phyloP scores from a whole-genome alignment of 805 yeast species.

The Teunomyces aglyptinius region DNA sequence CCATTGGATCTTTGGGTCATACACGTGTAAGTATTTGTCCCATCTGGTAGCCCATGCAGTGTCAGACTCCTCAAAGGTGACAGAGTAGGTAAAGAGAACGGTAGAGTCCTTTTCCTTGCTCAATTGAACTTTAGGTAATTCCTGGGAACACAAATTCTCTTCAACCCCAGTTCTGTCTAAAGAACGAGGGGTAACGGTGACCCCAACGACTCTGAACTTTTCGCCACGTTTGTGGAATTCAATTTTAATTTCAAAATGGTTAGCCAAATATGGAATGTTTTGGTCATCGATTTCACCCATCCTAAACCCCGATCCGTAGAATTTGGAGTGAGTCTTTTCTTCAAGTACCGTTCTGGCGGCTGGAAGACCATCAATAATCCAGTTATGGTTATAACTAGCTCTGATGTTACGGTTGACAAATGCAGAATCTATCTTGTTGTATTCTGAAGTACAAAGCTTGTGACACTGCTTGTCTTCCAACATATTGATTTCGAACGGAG shows the following conservation, averaged over 20 bases:
- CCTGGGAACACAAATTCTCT: slow-evolving; percentile 30
- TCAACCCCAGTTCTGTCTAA: slow-evolving; percentile 29
- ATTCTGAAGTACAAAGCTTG: slow-evolving; percentile 59
- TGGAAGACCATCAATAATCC: slow-evolving; percentile 95
- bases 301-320: slow-evolving; percentile 79
- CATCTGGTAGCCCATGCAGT: slow-evolving; percentile 98
- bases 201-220: slow-evolving; percentile 87
- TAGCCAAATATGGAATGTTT: slow-evolving; percentile 60
- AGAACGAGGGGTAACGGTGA: slow-evolving; percentile 70
- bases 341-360: slow-evolving; percentile 69
- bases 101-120: slow-evolving; percentile 48
- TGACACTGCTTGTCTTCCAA: slow-evolving; percentile 67
- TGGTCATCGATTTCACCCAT: slow-evolving; percentile 67
- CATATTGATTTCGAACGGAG: slow-evolving; percentile 85
- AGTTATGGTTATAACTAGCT: slow-evolving; percentile 83
- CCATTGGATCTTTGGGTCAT: slow-evolving; percentile 95
- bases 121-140: slow-evolving; percentile 45
- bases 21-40: slow-evolving; percentile 93
- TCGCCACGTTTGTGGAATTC: slow-evolving; percentile 79
- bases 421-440: slow-evolving; percentile 62
- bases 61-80: slow-evolving; percentile 62
- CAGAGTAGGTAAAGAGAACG: slow-evolving; percentile 85
- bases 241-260: slow-evolving; percentile 75
- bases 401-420: slow-evolving; percentile 78
- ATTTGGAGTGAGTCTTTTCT: slow-evolving; percentile 54